phyloP scores from a whole-genome alignment of 257 asterid genomes.

The Handroanthus guayacan region DNA sequence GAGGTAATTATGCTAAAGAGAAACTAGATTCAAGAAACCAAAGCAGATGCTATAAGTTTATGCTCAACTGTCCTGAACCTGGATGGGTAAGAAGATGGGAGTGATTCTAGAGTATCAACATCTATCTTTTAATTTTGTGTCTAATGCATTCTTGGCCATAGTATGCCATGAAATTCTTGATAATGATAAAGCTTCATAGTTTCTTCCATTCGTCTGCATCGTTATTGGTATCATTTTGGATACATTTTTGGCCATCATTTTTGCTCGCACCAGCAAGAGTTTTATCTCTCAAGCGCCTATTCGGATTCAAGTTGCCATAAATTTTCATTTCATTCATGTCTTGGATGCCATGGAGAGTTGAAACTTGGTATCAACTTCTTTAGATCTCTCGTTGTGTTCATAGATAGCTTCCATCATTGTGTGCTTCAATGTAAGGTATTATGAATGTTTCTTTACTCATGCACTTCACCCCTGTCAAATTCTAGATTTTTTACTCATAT shows the following conservation, averaged over 20 bases:
- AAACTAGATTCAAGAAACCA: neutral
- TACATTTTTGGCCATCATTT: neutral
- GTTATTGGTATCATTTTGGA: too few species aligned
- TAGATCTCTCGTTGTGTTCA: neutral
- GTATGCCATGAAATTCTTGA: neutral
- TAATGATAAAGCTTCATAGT: neutral
- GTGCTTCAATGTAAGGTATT: neutral
- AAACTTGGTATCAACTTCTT: neutral
- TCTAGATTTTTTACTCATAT: neutral
- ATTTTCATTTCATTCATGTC: neutral
- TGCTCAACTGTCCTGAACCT: neutral
- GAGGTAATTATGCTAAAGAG: too few species aligned
- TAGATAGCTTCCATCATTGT: neutral
- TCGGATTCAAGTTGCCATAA: neutral
- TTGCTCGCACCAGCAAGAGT: neutral
- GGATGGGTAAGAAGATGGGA: neutral
- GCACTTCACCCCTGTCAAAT: neutral
- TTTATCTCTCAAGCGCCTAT: neutral
- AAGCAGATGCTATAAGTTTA: neutral
- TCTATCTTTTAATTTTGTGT: neutral
- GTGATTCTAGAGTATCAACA: neutral
- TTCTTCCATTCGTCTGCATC: neutral
- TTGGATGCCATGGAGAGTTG: slow-evolving; percentile 5
- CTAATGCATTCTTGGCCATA: neutral
- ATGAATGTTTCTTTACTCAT: neutral